Conservation (phyloP, 345 rosid genomes). For the Eucalyptus pauciflora region DNA sequence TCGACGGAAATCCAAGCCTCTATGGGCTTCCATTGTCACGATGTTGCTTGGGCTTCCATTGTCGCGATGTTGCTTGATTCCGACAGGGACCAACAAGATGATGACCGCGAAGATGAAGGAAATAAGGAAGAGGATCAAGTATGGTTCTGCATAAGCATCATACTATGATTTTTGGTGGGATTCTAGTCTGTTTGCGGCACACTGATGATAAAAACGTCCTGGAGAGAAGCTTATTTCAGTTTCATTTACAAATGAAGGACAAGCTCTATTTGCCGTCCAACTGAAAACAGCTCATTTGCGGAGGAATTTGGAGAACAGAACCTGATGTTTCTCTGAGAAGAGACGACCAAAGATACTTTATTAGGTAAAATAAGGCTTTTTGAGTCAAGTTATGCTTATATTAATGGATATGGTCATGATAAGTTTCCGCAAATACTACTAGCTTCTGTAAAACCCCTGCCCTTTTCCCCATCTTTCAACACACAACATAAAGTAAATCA, state of each 20-base stretch:
- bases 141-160: slow-evolving; percentile 7
- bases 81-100: neutral
- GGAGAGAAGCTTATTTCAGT: slow-evolving; percentile 9
- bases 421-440: neutral
- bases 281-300: neutral
- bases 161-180: slow-evolving; percentile 8
- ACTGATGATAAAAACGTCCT: neutral
- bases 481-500: neutral
- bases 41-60: slow-evolving; percentile 1
- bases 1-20: neutral
- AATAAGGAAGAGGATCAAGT: neutral
- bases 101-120: neutral
- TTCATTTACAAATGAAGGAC: slow-evolving; percentile 4
- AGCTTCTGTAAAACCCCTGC: neutral
- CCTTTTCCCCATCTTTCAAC: neutral
- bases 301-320: neutral
- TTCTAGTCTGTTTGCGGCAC: slow-evolving; percentile 1
- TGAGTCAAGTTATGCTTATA: neutral
- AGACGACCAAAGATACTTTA: neutral
- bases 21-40: neutral
- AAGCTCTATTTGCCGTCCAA: neutral
- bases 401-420: neutral
- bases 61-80: neutral
- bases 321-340: neutral
- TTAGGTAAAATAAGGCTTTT: neutral